Conservation (phyloP, 2,329 filamentous ascomycete species). For the Chrysosporium keratinophilum region DNA sequence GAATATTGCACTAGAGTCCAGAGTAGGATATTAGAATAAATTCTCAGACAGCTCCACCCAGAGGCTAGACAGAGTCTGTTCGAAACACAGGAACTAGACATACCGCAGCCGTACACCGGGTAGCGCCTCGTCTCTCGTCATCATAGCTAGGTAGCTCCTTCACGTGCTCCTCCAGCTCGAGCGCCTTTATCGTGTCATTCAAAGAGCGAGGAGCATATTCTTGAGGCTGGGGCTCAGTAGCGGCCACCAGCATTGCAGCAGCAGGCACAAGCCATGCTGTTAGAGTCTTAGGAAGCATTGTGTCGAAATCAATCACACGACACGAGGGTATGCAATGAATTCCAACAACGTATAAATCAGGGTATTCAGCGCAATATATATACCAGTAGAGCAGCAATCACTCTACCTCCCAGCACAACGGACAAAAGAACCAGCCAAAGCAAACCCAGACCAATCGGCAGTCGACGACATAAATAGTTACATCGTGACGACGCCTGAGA, state of each 20-base stretch:
- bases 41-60: too few relatives aligned
- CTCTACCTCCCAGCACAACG: background rate
- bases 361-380: background rate
- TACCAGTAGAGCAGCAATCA: background rate
- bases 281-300: background rate
- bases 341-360: background rate
- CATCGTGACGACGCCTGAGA: too few relatives aligned
- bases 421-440: background rate
- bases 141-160: background rate
- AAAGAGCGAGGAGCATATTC: constrained; percentile 5
- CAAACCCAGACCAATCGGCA: background rate
- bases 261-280: background rate
- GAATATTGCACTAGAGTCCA: constrained; percentile 7
- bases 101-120: background rate
- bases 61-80: background rate
- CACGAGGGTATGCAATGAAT: background rate
- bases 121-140: background rate
- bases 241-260: background rate
- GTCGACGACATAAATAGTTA: background rate
- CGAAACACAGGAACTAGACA: background rate
- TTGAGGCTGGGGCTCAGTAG: background rate
- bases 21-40: too few relatives aligned
- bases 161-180: constrained; percentile 3
- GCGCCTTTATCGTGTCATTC: constrained; percentile 1
- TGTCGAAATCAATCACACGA: background rate